These are phyloP conservation scores for Leccinum rimulosum DNA, from an alignment of 768 basidiomycete species.

Conservation along the genomic window DNA sequence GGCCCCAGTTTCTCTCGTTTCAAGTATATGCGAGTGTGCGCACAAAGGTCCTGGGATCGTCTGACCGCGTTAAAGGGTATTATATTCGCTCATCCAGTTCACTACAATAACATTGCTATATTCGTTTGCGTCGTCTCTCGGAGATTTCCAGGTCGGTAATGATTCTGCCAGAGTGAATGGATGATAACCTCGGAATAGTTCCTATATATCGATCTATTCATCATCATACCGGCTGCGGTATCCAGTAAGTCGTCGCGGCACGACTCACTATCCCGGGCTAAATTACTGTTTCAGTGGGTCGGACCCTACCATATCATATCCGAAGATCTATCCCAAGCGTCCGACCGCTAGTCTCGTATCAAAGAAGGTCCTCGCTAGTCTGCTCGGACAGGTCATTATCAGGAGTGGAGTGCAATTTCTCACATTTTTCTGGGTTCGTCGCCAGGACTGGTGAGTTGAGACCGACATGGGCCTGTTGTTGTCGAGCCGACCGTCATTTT, in stretches of 20 bases:
- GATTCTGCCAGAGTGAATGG: slow-evolving; percentile 2
- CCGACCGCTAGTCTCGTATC: slow-evolving; percentile 96
- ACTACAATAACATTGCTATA: slow-evolving; percentile 96
- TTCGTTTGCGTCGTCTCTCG: slow-evolving; percentile 93
- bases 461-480: neutral
- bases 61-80: slow-evolving; percentile 60
- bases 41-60: neutral
- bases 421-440: slow-evolving; percentile 86
- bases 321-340: slow-evolving; percentile 80
- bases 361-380: slow-evolving; percentile 89
- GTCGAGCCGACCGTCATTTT: neutral
- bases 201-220: slow-evolving; percentile 95
- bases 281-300: slow-evolving; percentile 66
- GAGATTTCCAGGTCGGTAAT: slow-evolving; percentile 84
- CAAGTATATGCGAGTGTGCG: slow-evolving; percentile 88
- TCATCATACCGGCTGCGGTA: slow-evolving; percentile 96
- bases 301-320: slow-evolving; percentile 76
- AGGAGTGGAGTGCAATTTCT: slow-evolving; percentile 81
- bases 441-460: slow-evolving; percentile 69
- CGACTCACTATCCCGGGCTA: neutral
- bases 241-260: slow-evolving; percentile 62
- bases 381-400: slow-evolving; percentile 88
- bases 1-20: slow-evolving; percentile 98
- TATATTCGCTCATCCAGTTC: slow-evolving; percentile 98
- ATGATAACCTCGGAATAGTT: slow-evolving; percentile 51